Conservation (phyloP, 805 yeast genomes). For the Monosporozyma siamensis region DNA sequence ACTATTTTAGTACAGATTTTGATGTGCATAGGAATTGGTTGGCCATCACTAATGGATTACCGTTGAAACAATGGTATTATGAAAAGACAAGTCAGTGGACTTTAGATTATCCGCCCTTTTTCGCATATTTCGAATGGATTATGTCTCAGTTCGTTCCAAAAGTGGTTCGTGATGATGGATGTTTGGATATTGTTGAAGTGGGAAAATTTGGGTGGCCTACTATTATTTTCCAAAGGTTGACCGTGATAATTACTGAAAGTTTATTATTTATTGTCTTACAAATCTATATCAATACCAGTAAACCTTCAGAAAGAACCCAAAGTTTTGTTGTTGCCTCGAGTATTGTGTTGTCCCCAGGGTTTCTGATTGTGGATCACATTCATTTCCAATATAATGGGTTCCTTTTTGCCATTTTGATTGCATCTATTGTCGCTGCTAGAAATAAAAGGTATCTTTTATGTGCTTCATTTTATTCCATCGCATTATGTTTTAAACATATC, state of each 20-base stretch:
- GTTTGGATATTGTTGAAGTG: constrained; percentile 54
- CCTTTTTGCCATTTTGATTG: constrained; percentile 73
- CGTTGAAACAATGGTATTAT: constrained; percentile 71
- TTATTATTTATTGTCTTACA: constrained; percentile 63
- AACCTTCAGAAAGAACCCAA: constrained; percentile 30
- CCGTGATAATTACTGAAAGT: constrained; percentile 73
- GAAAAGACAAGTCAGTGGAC: constrained; percentile 85
- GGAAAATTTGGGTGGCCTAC: constrained; percentile 76
- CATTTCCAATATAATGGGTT: constrained; percentile 97
- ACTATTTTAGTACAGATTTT: constrained; percentile 90
- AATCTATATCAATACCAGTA: constrained; percentile 50
- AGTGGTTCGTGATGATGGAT: constrained; percentile 60
- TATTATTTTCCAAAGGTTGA: constrained; percentile 65
- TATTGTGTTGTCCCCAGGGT: constrained; percentile 78
- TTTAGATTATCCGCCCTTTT: constrained; percentile 93
- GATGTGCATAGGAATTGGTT: constrained; percentile 98
- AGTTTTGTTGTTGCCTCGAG: constrained; percentile 74
- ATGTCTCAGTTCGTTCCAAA: constrained; percentile 64
- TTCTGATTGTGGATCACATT: constrained; percentile 84
- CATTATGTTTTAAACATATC: constrained; percentile 90
- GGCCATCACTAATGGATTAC: constrained; percentile 73
- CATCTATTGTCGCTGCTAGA: constrained; percentile 64
- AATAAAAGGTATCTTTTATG: constrained; percentile 46
- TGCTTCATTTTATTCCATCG: constrained; percentile 60
- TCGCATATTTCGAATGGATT: constrained; percentile 89